These are phyloP conservation scores for Capillidium heterosporum DNA, from an alignment of 371 early-diverging fungal species.

Conservation along the genomic window DNA sequence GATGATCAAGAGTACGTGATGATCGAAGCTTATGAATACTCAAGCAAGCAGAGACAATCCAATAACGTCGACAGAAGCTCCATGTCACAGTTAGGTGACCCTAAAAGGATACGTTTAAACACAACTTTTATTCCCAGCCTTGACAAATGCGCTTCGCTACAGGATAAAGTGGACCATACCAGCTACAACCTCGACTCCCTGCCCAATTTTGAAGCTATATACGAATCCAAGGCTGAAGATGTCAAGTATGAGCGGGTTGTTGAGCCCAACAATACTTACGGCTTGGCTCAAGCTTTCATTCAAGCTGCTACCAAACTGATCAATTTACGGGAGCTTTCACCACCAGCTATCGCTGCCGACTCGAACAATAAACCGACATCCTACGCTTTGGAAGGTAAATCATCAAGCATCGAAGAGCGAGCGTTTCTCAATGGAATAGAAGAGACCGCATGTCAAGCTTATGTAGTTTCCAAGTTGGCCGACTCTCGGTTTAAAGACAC, in stretches of 20 bases:
- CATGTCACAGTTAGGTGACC: background rate
- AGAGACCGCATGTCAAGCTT: constrained; percentile 35
- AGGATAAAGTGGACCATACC: constrained; percentile 10
- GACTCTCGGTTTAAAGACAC: constrained; percentile 37
- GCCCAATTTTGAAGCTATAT: constrained; percentile 11
- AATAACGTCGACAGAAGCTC: background rate
- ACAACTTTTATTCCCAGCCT: background rate
- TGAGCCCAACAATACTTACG: constrained; percentile 22
- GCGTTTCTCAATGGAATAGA: constrained; percentile 28
- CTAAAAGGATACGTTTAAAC: background rate
- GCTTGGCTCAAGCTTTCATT: constrained; percentile 34
- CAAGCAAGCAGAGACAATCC: background rate
- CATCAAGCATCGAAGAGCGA: constrained; percentile 12
- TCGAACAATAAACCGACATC: background rate
- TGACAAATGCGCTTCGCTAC: constrained; percentile 1
- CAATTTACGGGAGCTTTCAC: constrained; percentile 26
- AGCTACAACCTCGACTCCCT: constrained; percentile 10
- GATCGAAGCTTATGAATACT: constrained; percentile 73
- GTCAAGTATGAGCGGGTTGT: constrained; percentile 10
- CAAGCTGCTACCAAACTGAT: constrained; percentile 36
- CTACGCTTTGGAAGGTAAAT: background rate
- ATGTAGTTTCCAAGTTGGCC: constrained; percentile 38
- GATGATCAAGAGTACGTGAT: constrained; percentile 64
- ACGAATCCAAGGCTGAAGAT: background rate
- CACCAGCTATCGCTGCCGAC: constrained; percentile 10